These are phyloP conservation scores for Adansonia madagascariensis DNA, from an alignment of 441 rosid species.

Conservation along the genomic window DNA sequence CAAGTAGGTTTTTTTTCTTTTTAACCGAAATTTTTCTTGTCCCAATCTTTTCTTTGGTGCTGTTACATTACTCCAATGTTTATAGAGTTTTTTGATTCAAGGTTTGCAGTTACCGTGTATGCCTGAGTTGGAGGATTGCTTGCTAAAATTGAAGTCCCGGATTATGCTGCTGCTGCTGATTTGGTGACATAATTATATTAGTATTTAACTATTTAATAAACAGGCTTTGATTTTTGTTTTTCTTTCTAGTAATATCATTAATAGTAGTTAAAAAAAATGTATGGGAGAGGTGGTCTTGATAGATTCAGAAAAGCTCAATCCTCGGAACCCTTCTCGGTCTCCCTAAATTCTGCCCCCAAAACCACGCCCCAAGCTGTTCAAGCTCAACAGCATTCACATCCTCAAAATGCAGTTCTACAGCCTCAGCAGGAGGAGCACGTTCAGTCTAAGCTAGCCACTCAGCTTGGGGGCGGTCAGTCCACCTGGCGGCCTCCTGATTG, in stretches of 20 bases:
- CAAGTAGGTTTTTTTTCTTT: not conserved
- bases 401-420: conserved; percentile 32
- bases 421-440: conserved; percentile 40
- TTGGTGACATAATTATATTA: conserved; percentile 3
- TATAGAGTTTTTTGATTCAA: not conserved
- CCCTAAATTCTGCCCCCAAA: conserved; percentile 49
- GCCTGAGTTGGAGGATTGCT: not conserved
- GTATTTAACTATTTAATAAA: not conserved
- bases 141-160: not conserved
- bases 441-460: conserved; percentile 57
- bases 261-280: conserved; percentile 51
- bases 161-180: not conserved
- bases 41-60: not conserved
- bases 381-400: conserved; percentile 44
- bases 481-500: conserved; percentile 97
- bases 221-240: not conserved
- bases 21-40: not conserved
- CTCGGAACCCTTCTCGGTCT: conserved; percentile 84
- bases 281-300: conserved; percentile 88
- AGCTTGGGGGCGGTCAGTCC: conserved; percentile 88
- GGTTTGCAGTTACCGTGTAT: not conserved
- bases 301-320: conserved; percentile 92
- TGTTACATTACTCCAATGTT: not conserved
- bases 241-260: not conserved
- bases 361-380: conserved; percentile 33